phyloP scores from a whole-genome alignment of 768 basidiomycete species.

The Agaricus blazei region DNA sequence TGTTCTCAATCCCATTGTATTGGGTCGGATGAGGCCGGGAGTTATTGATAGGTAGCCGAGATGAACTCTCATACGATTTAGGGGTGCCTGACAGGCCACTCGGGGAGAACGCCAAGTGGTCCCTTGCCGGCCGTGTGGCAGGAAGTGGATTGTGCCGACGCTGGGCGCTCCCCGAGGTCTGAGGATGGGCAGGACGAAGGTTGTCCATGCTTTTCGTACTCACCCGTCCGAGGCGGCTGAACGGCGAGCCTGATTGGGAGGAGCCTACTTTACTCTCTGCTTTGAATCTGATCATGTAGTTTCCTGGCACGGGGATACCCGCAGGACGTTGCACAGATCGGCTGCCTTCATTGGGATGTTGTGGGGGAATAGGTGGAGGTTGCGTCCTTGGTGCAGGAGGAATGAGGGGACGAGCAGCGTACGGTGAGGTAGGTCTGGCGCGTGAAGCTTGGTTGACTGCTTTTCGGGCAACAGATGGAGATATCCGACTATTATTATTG shows the following conservation, averaged over 20 bases:
- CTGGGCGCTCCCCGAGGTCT: slow-evolving; percentile 19
- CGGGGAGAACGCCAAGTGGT: slow-evolving; percentile 13
- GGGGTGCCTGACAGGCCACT: slow-evolving; percentile 27
- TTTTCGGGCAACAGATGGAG: slow-evolving; percentile 17
- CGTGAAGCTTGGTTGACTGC: slow-evolving; percentile 21
- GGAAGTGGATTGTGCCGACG: slow-evolving; percentile 2
- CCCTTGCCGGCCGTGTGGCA: slow-evolving; percentile 5
- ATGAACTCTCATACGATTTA: slow-evolving; percentile 36
- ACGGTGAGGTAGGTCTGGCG: slow-evolving; percentile 25
- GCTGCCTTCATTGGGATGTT: slow-evolving; percentile 21
- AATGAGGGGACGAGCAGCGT: slow-evolving; percentile 22
- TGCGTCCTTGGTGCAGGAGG: slow-evolving; percentile 34
- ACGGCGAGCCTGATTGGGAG: slow-evolving; percentile 25
- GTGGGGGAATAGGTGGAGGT: slow-evolving; percentile 32
- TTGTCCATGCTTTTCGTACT: slow-evolving; percentile 59
- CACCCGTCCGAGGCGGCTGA: slow-evolving; percentile 23
- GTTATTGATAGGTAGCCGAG: slow-evolving; percentile 19
- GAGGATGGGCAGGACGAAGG: slow-evolving; percentile 25
- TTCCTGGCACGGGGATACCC: slow-evolving; percentile 27
- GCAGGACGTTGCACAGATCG: slow-evolving; percentile 20
- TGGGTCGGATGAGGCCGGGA: slow-evolving; percentile 8
- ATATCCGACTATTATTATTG: slow-evolving; percentile 17
- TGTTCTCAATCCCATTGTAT: slow-evolving; percentile 9
- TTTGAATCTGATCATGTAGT: slow-evolving; percentile 49
- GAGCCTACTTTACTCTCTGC: slow-evolving; percentile 33